Conservation (phyloP, 345 rosid genomes). For the Ailanthus altissimus region DNA sequence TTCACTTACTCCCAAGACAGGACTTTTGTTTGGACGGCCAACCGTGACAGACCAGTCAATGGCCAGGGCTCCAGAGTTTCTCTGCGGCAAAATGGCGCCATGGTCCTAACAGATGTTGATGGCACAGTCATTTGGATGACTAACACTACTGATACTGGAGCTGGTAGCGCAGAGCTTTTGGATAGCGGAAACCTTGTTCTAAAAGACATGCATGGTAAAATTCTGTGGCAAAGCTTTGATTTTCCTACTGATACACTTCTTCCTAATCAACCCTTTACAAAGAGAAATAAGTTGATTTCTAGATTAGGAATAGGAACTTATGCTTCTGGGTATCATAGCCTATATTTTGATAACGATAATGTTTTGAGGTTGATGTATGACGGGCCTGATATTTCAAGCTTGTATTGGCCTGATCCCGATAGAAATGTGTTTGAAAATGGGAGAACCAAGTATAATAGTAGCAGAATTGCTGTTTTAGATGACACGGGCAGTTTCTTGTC, state of each 20-base stretch:
- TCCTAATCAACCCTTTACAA: conserved; percentile 40
- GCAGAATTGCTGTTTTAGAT: conserved; percentile 40
- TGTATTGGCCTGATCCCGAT: conserved; percentile 47
- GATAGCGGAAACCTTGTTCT: conserved; percentile 46
- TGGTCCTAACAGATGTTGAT: conserved; percentile 40
- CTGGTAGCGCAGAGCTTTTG: conserved; percentile 37
- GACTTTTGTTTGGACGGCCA: conserved; percentile 52
- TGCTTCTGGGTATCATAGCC: conserved; percentile 30
- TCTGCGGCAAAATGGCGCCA: conserved; percentile 32
- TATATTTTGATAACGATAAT: conserved; percentile 42
- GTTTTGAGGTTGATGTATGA: conserved; percentile 42
- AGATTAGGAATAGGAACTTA: conserved; percentile 24
- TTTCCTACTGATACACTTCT: conserved; percentile 47
- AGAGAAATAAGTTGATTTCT: conserved; percentile 33
- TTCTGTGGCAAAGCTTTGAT: conserved; percentile 53
- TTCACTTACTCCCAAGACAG: conserved; percentile 32
- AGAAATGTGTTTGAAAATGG: background rate
- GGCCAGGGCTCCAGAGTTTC: conserved; percentile 42
- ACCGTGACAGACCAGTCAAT: conserved; percentile 44
- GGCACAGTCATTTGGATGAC: conserved; percentile 36
- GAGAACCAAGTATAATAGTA: conserved; percentile 39
- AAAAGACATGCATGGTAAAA: conserved; percentile 11
- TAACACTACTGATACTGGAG: conserved; percentile 28
- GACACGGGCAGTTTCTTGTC: conserved; percentile 37
- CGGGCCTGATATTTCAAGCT: conserved; percentile 43